Conservation (phyloP, 768 basidiomycete genomes). For the Lentinula guzmanii region DNA sequence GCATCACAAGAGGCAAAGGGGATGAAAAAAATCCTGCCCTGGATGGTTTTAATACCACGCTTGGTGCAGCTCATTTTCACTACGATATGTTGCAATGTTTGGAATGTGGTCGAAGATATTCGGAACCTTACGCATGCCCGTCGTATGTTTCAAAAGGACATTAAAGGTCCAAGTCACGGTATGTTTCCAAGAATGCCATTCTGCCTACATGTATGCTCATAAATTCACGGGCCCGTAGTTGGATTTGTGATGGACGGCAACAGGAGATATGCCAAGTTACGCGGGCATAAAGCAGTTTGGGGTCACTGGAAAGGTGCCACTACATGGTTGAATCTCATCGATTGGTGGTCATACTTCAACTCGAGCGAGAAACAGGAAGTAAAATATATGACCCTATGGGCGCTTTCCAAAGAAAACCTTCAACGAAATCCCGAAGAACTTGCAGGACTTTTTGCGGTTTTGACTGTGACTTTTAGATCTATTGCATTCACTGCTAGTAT, state of each 20-base stretch:
- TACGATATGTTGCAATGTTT: neutral
- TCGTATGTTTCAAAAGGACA: neutral
- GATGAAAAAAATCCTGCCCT: too few species aligned
- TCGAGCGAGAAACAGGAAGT: conserved; percentile 6
- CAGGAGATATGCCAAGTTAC: conserved; percentile 9
- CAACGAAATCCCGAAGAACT: conserved; percentile 10
- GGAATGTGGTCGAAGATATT: neutral
- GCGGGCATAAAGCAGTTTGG: conserved; percentile 7
- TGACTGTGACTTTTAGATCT: conserved; percentile 11
- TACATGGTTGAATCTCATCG: conserved; percentile 11
- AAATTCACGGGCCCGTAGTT: conserved; percentile 8
- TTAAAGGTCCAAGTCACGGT: neutral
- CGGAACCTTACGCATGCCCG: neutral
- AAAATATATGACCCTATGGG: conserved; percentile 13
- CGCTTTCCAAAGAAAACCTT: conserved; percentile 13
- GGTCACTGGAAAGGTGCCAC: conserved; percentile 12
- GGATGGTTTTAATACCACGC: neutral
- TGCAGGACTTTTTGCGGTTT: conserved; percentile 11
- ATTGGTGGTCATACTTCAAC: conserved; percentile 14
- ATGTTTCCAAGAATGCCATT: neutral
- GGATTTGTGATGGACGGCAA: conserved; percentile 14
- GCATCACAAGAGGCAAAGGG: neutral
- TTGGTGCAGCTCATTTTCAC: neutral
- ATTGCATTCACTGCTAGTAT: conserved; percentile 12
- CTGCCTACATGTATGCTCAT: neutral